Base-by-base conservation (phyloP, 176 grass and related monocot genomes). In the Triticum urartu region DNA sequence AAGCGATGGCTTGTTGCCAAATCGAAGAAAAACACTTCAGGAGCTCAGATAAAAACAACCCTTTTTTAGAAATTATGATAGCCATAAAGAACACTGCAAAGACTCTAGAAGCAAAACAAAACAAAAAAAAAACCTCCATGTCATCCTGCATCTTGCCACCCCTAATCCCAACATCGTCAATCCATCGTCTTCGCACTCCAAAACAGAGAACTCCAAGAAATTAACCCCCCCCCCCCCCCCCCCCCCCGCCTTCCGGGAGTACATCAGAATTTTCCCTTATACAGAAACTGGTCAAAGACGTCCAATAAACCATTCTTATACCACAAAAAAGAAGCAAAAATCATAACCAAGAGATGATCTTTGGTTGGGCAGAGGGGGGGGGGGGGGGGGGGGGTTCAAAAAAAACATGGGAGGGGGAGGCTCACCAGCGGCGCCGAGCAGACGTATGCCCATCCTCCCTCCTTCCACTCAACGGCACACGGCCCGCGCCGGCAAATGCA, bases 401-500 rank as follows among this genome's bases (percentile, higher is more conserved):
- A 69, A 70, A 71, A 71, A n/a, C 3, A 11, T 4, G 66, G 43
- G 9, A 11, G 32, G 25, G 38, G 40, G 40, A 72, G 39, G 52
- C 79, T 89, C 36, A 90, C 88, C 72, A 72, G 88, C 5, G 5
- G 2, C n/a, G 84, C 67, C 5, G 84, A 8, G 68, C 89, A 91
- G 47, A 87, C 81, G 68, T 84, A 91, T 7, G 13, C 64, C 85
- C 75, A 87, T 35, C 67, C 14, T 8, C 62, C 20, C 11, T 34
- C 56, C 56, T 28, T 62, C 60, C 35, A 15, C 61, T 32, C 58
- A 62, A 84, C 67, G 13, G 17, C 26, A 77, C 84, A 84, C 10
- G 39, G 7, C 13, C 75, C 89, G 75, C 89, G 85, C 34, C 81
- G 5, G 68, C 89, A 91, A 63, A 79, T 40, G 68, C 85, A 91